Evolutionary conservation across 2,329 filamentous ascomycete species (phyloP).

Genomic region (Gremmenia infestans): DNA sequence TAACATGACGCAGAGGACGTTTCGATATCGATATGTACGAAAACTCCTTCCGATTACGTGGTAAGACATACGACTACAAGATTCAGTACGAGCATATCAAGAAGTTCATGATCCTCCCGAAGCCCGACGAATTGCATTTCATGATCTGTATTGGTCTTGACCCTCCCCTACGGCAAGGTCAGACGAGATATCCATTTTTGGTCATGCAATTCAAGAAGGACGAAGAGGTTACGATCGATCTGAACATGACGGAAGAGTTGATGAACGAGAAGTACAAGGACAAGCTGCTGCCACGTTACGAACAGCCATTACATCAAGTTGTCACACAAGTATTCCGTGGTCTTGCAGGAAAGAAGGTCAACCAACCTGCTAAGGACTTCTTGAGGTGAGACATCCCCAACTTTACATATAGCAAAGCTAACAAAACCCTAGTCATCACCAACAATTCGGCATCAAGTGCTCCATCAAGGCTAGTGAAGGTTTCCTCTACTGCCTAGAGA

Average conservation of each 20-base stretch:
- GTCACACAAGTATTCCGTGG: slow-evolving; percentile 95
- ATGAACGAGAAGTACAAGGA: slow-evolving; percentile 83
- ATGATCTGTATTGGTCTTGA: slow-evolving; percentile 94
- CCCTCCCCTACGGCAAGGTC: slow-evolving; percentile 90
- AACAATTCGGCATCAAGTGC: slow-evolving; percentile 94
- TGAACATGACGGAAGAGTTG: slow-evolving; percentile 91
- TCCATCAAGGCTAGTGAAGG: slow-evolving; percentile 99
- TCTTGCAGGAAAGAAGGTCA: slow-evolving; percentile 90
- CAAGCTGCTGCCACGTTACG: slow-evolving; percentile 83
- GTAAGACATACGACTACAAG: slow-evolving; percentile 99
- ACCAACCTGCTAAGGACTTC: slow-evolving; percentile 91
- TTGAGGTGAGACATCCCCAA: slow-evolving; percentile 51
- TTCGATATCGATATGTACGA: slow-evolving; percentile 99
- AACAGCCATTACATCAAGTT: slow-evolving; percentile 88
- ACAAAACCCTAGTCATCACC: slow-evolving; percentile 62
- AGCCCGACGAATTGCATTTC: slow-evolving; percentile 95
- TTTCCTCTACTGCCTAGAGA: slow-evolving; percentile 93
- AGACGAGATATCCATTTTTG: slow-evolving; percentile 95
- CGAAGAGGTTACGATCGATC: slow-evolving; percentile 91
- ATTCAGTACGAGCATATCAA: slow-evolving; percentile 97
- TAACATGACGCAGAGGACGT: slow-evolving; percentile 65
- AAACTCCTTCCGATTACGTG: slow-evolving; percentile 89
- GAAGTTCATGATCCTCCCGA: slow-evolving; percentile 97
- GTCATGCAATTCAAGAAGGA: slow-evolving; percentile 99
- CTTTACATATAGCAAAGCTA: slow-evolving; percentile 19